Conservation (phyloP, 2,329 filamentous ascomycete genomes). For the Paecilomyces fulvus region DNA sequence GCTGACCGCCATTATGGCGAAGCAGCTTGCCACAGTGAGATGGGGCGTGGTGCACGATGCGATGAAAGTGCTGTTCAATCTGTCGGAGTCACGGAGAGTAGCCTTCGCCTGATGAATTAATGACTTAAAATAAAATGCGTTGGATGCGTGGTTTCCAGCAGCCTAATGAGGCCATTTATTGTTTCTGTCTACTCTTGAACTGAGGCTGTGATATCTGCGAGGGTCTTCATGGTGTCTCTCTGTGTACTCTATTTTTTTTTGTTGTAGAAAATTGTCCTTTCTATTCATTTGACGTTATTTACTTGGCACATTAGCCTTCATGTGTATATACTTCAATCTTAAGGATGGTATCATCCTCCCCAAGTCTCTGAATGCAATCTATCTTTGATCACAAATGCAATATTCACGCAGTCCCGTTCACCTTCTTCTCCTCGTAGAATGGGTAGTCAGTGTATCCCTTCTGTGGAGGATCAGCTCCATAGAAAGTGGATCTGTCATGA, state of each 20-base stretch:
- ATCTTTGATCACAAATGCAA: background rate
- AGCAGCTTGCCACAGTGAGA: slow-evolving; percentile 47
- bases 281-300: background rate
- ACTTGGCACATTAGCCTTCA: background rate
- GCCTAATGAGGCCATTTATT: too few relatives aligned
- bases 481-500: slow-evolving; percentile 37
- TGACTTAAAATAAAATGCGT: too few relatives aligned
- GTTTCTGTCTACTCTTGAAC: too few relatives aligned
- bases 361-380: background rate
- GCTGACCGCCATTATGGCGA: slow-evolving; percentile 48
- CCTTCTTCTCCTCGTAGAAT: slow-evolving; percentile 15
- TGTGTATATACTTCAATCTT: background rate
- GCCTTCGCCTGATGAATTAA: background rate
- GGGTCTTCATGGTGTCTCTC: background rate
- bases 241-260: background rate
- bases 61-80: slow-evolving; percentile 44
- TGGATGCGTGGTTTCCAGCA: too few relatives aligned
- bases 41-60: slow-evolving; percentile 57
- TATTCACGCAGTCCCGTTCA: background rate
- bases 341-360: background rate
- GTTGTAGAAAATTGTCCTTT: background rate
- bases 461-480: slow-evolving; percentile 21
- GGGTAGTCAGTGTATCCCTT: slow-evolving; percentile 34
- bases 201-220: too few relatives aligned
- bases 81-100: slow-evolving; percentile 6